Conservation (phyloP, 148 eudicot species). For the Rheum nobile region DNA sequence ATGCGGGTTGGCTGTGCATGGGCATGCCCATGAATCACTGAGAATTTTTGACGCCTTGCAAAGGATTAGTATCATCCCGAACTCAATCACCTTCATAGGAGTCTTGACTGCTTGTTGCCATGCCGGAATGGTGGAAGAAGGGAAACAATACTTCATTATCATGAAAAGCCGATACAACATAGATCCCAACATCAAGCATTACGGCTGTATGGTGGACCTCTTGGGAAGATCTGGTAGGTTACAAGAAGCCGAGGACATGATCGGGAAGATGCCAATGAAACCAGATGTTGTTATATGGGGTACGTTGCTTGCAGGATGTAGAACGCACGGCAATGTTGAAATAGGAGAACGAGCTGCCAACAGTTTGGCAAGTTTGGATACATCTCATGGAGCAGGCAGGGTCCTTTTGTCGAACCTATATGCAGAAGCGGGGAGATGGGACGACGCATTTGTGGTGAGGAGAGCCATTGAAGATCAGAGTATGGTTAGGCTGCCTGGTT, state of each 20-base stretch:
- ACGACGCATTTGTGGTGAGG: slow-evolving; percentile 49
- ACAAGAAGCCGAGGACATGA: slow-evolving; percentile 60
- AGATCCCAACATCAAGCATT: slow-evolving; percentile 68
- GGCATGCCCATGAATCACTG: slow-evolving; percentile 55
- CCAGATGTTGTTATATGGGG: slow-evolving; percentile 90
- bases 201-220: slow-evolving; percentile 85
- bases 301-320: slow-evolving; percentile 60
- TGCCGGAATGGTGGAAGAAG: slow-evolving; percentile 64
- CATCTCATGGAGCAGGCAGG: slow-evolving; percentile 65
- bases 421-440: slow-evolving; percentile 74
- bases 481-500: slow-evolving; percentile 54
- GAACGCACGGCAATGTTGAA: slow-evolving; percentile 53
- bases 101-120: slow-evolving; percentile 85
- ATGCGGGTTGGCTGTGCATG: slow-evolving; percentile 80
- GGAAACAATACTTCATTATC: slow-evolving; percentile 42
- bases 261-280: slow-evolving; percentile 70
- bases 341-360: slow-evolving; percentile 58
- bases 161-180: slow-evolving; percentile 41
- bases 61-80: slow-evolving; percentile 33
- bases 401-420: slow-evolving; percentile 65
- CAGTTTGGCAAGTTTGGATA: slow-evolving; percentile 46
- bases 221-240: slow-evolving; percentile 64
- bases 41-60: slow-evolving; percentile 41
- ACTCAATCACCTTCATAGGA: slow-evolving; percentile 68
- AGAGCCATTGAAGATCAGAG: slow-evolving; percentile 30